Conservation (phyloP, 441 rosid species). For the Erodium trifolium region DNA sequence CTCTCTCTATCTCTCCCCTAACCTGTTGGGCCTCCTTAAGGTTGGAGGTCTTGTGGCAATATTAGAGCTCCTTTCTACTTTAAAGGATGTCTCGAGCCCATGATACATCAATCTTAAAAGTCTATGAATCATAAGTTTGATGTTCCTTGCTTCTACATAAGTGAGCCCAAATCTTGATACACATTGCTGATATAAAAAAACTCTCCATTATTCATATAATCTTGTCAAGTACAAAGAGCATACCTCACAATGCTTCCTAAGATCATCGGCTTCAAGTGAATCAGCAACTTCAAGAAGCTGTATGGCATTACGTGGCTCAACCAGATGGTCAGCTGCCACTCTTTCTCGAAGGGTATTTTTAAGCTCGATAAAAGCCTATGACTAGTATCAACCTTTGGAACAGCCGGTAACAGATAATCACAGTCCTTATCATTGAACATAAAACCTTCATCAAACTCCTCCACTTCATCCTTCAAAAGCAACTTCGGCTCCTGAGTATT, state of each 20-base stretch:
- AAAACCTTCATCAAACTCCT: conserved; percentile 58
- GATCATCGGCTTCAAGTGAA: conserved; percentile 79
- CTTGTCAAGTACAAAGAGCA: background rate
- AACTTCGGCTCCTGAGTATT: conserved; percentile 29
- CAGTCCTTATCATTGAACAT: conserved; percentile 49
- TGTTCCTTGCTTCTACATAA: too few relatives aligned
- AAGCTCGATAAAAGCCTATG: conserved; percentile 52
- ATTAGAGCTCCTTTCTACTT: too few relatives aligned
- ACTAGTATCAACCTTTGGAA: conserved; percentile 29
- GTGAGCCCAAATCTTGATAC: too few relatives aligned
- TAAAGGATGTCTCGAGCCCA: too few relatives aligned
- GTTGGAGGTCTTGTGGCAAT: too few relatives aligned
- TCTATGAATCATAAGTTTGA: too few relatives aligned
- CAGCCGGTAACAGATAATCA: conserved; percentile 20
- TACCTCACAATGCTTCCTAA: conserved; percentile 93
- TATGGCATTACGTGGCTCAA: conserved; percentile 81
- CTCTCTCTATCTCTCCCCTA: too few relatives aligned
- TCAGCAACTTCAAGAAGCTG: conserved; percentile 95
- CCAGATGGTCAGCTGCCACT: conserved; percentile 77
- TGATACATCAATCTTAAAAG: too few relatives aligned
- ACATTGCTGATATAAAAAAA: too few relatives aligned
- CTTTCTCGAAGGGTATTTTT: conserved; percentile 75
- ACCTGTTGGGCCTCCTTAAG: too few relatives aligned
- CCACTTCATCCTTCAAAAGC: conserved; percentile 31
- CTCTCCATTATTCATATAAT: too few relatives aligned